Evolutionary conservation across 306 rosid genomes (phyloP).

Genomic region (Albizia julibrissin): DNA sequence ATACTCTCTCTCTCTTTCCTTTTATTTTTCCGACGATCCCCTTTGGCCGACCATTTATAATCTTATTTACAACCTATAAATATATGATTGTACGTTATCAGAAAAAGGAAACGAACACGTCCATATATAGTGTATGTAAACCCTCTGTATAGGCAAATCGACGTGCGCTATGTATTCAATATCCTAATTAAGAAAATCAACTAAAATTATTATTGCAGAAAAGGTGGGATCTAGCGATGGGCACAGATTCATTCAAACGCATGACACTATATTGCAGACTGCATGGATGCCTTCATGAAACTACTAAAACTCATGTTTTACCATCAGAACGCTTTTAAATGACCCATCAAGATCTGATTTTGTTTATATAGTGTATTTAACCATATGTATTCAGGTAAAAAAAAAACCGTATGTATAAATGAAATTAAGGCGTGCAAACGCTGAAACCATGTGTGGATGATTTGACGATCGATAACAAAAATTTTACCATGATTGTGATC

Average conservation of each 20-base stretch:
- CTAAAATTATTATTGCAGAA: background rate
- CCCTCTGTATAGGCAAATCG: background rate
- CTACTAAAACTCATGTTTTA: background rate
- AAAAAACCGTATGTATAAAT: too few species aligned
- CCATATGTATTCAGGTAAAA: background rate
- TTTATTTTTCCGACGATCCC: background rate
- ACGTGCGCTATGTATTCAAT: background rate
- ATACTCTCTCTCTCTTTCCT: background rate
- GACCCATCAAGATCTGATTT: background rate
- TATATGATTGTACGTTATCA: background rate
- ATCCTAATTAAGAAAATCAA: background rate
- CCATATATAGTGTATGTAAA: background rate
- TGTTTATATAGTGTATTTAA: background rate
- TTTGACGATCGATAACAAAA: background rate
- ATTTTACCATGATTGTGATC: background rate
- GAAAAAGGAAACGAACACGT: background rate
- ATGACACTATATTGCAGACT: background rate
- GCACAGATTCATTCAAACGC: background rate
- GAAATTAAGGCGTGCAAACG: background rate
- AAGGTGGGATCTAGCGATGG: background rate
- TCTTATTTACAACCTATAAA: background rate
- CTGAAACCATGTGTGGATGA: slow-evolving; percentile 19
- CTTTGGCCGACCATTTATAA: background rate
- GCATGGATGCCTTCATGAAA: background rate
- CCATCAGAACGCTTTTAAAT: background rate